Base-by-base conservation (phyloP, 495 filamentous ascomycete genomes). In the Xylaria venustula region DNA sequence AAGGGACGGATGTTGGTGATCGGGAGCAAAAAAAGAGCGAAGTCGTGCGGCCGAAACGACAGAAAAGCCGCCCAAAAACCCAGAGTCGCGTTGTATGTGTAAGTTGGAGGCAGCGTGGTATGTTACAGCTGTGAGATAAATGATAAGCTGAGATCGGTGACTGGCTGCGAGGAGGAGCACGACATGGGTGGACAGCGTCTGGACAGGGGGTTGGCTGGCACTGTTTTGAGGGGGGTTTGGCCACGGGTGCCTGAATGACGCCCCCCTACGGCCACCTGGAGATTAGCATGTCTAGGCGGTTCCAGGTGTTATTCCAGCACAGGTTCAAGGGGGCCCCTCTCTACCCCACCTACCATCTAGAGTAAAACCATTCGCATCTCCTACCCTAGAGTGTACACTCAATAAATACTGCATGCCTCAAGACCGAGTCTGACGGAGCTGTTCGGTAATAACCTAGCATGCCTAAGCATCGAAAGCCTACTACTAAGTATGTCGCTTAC, bases 201-300 rank as follows among this genome's bases (percentile, higher is more conserved):
- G 14, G 37, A 47, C 26, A 15, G 37, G 37, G 7, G 23, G 20
- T 15, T 17, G 51, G 37, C 28, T 54, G 46, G 28, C 63, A 11
- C 25, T 12, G 2, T 58, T 69, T 63, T 55, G 58, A 36, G 58
- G 58, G 28, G 53, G 62, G 56, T 51, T 67, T 67, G 58, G 59
- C n/a, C n/a, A n/a, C 57, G 7, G 50, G 50, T 53, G 50, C 50
- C 51, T 54, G 51, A 54, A 25, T 19, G 19, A 52, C 17, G 17
- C 37, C 7, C 14, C 34, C 36, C 51, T 28, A 54, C 12, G 22
- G 51, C 15, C 51, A 41, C 36, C 51, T 26, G 22, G 28, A 32
- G 34, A 40, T 15, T 51, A 19, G 30, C 48, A 51, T 51, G 22
- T 23, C 48, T 51, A 17, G 30, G 30, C 9, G 17, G 28, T 7